Percentiles rank a stretch among this genome's conserved stretches.
These are phyloP conservation scores for Allium sativum DNA, from an alignment of 106 monocot species.

Conservation along the genomic window DNA sequence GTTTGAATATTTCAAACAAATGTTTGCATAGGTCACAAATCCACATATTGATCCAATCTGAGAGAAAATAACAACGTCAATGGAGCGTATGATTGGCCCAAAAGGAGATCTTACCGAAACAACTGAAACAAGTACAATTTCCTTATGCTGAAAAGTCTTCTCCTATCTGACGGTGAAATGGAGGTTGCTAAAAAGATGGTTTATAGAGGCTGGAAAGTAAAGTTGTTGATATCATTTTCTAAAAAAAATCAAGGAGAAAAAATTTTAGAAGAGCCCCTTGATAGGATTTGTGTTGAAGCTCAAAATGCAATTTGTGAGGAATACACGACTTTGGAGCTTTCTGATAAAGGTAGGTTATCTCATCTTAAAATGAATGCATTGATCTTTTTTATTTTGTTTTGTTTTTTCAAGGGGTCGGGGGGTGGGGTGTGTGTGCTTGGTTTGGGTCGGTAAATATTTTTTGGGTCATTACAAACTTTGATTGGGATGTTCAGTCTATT, in stretches of 20 bases:
- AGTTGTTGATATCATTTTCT: constrained; percentile 74
- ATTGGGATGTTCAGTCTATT: too few relatives aligned
- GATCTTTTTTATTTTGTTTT: too few relatives aligned
- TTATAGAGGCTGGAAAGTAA: constrained; percentile 85
- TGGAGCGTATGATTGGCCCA: constrained; percentile 98
- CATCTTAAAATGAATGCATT: too few relatives aligned
- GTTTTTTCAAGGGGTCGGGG: too few relatives aligned
- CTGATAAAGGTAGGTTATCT: constrained; percentile 97
- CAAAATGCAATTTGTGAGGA: constrained; percentile 70
- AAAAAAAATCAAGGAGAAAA: constrained; percentile 59
- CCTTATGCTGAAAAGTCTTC: constrained; percentile 60
- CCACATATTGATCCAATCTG: constrained; percentile 97
- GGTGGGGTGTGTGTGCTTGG: too few relatives aligned
- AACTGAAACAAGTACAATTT: constrained; percentile 85
- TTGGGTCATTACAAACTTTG: too few relatives aligned
- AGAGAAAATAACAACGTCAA: constrained; percentile 96
- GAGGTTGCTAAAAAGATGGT: constrained; percentile 95
- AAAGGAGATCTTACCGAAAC: constrained; percentile 99
- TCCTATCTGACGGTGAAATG: constrained; percentile 82
- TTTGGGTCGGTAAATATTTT: too few relatives aligned
- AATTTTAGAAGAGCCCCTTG: constrained; percentile 76
- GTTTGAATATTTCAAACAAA: constrained; percentile 97
- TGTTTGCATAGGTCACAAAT: constrained; percentile 99
- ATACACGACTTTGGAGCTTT: constrained; percentile 73
- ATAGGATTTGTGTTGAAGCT: constrained; percentile 86